Evolutionary conservation across 345 rosid genomes (phyloP).

Genomic region (Salix viminalis): DNA sequence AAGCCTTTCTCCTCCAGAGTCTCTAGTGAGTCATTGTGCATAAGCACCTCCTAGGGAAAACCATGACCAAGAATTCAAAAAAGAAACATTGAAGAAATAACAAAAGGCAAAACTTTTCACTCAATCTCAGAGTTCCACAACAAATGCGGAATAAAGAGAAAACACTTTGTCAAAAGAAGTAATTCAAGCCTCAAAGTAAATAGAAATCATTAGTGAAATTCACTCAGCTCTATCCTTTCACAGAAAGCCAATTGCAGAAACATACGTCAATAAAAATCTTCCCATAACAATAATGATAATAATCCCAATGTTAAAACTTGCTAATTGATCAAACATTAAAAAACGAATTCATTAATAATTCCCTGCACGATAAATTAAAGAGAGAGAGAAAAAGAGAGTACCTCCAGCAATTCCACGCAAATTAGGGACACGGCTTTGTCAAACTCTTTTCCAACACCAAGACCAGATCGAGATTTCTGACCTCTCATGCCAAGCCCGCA

Average conservation of each 20-base stretch:
- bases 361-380: neutral
- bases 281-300: too few relatives aligned
- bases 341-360: too few relatives aligned
- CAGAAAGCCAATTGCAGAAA: too few relatives aligned
- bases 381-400: constrained; percentile 3
- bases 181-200: too few relatives aligned
- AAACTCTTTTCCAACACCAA: constrained; percentile 78
- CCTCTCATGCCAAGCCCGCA: constrained; percentile 98
- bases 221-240: neutral
- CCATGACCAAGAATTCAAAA: neutral
- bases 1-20: constrained; percentile 65
- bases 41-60: neutral
- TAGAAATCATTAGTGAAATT: too few relatives aligned
- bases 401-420: constrained; percentile 97
- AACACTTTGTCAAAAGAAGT: too few relatives aligned
- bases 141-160: too few relatives aligned
- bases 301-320: neutral
- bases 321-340: too few relatives aligned
- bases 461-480: constrained; percentile 95
- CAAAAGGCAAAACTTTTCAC: neutral
- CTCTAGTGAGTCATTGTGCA: constrained; percentile 42
- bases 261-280: too few relatives aligned
- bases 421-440: constrained; percentile 87
- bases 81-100: neutral
- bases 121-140: too few relatives aligned